phyloP scores from a whole-genome alignment of 2,329 filamentous ascomycete species.

The Nakataea oryzae region DNA sequence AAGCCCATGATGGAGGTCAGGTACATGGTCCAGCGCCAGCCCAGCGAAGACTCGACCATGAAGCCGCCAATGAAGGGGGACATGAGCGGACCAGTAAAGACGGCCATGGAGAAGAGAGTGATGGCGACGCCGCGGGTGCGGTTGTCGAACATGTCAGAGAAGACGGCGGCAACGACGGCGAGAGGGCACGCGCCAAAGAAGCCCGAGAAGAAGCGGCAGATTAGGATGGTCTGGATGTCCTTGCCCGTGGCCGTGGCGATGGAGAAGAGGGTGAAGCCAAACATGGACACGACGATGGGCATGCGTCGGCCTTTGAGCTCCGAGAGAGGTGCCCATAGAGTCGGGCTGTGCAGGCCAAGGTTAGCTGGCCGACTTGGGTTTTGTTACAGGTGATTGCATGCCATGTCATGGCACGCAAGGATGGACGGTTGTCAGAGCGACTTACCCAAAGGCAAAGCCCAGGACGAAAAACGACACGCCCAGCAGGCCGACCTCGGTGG shows the following conservation, averaged over 20 bases:
- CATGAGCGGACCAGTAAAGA: slow-evolving; percentile 57
- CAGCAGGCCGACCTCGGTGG: slow-evolving; percentile 49
- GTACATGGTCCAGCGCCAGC: slow-evolving; percentile 68
- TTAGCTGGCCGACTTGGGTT: background rate
- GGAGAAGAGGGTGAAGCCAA: slow-evolving; percentile 60
- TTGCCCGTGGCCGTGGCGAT: slow-evolving; percentile 55
- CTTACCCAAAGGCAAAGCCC: slow-evolving; percentile 54
- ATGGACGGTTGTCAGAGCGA: background rate
- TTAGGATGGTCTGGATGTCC: slow-evolving; percentile 57
- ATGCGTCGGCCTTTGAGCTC: slow-evolving; percentile 60
- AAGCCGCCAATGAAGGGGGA: slow-evolving; percentile 62
- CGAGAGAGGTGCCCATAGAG: slow-evolving; percentile 62
- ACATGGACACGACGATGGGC: slow-evolving; percentile 50
- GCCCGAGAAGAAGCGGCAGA: slow-evolving; percentile 64
- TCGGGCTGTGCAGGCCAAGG: slow-evolving; percentile 31
- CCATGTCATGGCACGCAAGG: background rate
- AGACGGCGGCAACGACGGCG: slow-evolving; percentile 59
- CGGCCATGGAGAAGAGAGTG: slow-evolving; percentile 47
- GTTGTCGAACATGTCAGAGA: slow-evolving; percentile 63
- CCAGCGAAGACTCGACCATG: slow-evolving; percentile 49
- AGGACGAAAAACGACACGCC: slow-evolving; percentile 62
- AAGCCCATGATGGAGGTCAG: slow-evolving; percentile 53
- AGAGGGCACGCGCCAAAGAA: slow-evolving; percentile 62
- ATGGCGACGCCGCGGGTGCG: slow-evolving; percentile 47
- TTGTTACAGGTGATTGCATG: background rate